Evolutionary conservation across 169 alveolate genomes (phyloP), one percentile per base, ranked within the genome.

Genomic region (Plasmodium yoelii): DNA sequence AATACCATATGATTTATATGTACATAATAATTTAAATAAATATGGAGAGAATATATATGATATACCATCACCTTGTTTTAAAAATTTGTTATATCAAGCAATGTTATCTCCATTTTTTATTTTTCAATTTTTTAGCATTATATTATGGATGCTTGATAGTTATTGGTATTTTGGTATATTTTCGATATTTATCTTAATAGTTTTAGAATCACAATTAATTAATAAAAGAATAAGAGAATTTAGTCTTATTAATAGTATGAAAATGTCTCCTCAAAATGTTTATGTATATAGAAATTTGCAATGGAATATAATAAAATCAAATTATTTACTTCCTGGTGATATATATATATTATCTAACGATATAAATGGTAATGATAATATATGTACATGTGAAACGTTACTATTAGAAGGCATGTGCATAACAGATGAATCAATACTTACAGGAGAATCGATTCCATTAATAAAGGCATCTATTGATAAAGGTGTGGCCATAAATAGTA

Each of bases 71-170:
- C 98, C 98, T 19, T 86, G 96, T 24, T 98, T 98, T 92, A 87
- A 94, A 42, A 96, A 95, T 69, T 92, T 98, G 90, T 95, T 97
- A 56, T 88, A 94, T 93, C 99, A 98, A 87, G 98, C 98, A 88
- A 92, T 97, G 68, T 93, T 97, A 8, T 97, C 99, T 47, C 99
- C 99, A 26, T 97, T 99, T 96, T 97, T 98, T 92, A 96, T 97
- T 39, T 98, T 98, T 94, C 99, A 99, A 89, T 88, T 98, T 57
- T 95, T 97, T 87, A 96, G 99, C 86, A 97, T 97, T 19, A 87
- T 97, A 0, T 91, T 99, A 49, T 97, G 99, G 99, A 94, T 98
- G 42, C 91, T 98, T 65, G 99, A 99, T 91, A 99, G 98, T 84
- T 98, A 98, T 92, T 96, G 99, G 97, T 92, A 95, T 75, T 96